Percentiles rank a stretch among this genome's conserved stretches.
Evolutionary conservation across 495 filamentous ascomycete species (phyloP).

Genomic region (Neurospora sp.): DNA sequence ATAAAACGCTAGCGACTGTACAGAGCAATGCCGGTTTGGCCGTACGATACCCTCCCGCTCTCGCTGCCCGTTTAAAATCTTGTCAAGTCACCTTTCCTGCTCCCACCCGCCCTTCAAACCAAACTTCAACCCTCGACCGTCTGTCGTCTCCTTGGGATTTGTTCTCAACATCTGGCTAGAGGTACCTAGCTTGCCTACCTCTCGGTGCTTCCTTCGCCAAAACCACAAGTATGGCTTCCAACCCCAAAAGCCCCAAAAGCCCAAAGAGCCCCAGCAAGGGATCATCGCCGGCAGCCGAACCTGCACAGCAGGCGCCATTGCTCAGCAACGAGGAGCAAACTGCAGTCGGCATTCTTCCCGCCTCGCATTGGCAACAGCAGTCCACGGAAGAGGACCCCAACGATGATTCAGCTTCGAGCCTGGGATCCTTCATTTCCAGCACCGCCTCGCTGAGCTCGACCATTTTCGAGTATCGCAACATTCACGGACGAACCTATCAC

Average conservation of each 20-base stretch:
- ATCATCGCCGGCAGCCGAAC: background rate
- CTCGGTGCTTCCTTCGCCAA: background rate
- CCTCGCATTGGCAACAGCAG: background rate
- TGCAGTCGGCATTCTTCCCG: background rate
- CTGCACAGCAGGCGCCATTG: background rate
- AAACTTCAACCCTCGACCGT: background rate
- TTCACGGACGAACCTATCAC: slow-evolving; percentile 20
- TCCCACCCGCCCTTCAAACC: background rate
- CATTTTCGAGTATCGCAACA: slow-evolving; percentile 22
- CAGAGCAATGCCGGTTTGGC: background rate
- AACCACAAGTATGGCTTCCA: background rate
- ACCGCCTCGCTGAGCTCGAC: slow-evolving; percentile 26
- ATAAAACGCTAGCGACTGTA: background rate
- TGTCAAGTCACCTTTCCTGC: background rate
- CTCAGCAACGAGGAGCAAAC: background rate
- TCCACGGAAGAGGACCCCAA: background rate
- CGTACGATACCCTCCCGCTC: background rate
- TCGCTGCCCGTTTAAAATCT: background rate
- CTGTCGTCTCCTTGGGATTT: background rate
- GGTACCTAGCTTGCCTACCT: background rate
- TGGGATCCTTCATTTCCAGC: background rate
- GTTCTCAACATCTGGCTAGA: background rate
- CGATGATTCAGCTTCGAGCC: background rate
- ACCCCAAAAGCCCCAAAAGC: too few relatives aligned
- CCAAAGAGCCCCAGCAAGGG: too few relatives aligned